These are phyloP conservation scores for Poteriospumella lacustris DNA, from an alignment of 108 stramenopile species.

Conservation along the genomic window DNA sequence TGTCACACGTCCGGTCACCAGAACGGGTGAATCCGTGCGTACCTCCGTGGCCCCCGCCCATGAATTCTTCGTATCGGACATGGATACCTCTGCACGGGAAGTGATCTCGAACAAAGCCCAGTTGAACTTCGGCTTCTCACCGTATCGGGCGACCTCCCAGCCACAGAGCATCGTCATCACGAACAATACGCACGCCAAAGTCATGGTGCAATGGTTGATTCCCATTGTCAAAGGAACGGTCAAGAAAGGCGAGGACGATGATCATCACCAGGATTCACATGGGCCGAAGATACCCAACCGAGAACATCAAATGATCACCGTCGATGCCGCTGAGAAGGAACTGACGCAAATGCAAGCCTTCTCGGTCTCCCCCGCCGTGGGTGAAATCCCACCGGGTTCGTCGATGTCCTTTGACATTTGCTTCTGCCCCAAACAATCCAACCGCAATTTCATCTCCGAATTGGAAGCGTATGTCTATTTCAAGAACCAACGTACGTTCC, in stretches of 20 bases:
- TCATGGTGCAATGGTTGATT: conserved; percentile 35
- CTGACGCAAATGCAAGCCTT: conserved; percentile 15
- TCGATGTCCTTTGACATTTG: conserved; percentile 35
- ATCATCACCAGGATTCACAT: too few relatives aligned
- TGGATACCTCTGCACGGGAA: conserved; percentile 11
- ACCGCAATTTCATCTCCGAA: conserved; percentile 51
- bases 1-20: conserved; percentile 30
- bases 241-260: neutral
- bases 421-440: conserved; percentile 41
- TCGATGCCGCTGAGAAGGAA: neutral
- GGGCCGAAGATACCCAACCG: too few relatives aligned
- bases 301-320: neutral
- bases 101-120: conserved; percentile 25
- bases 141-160: neutral
- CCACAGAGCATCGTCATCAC: conserved; percentile 36
- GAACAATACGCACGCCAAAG: conserved; percentile 42
- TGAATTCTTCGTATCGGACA: conserved; percentile 43
- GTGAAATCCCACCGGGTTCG: conserved; percentile 44
- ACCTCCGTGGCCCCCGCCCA: conserved; percentile 43
- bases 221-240: conserved; percentile 2
- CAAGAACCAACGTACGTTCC: conserved; percentile 59
- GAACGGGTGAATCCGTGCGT: conserved; percentile 49
- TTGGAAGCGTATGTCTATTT: conserved; percentile 53
- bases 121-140: conserved; percentile 36
- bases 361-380: conserved; percentile 35